Evolutionary conservation across 1,284 basidiomycete species (phyloP), one percentile per base, ranked within the genome.

Genomic region (Lentinus polychrous): DNA sequence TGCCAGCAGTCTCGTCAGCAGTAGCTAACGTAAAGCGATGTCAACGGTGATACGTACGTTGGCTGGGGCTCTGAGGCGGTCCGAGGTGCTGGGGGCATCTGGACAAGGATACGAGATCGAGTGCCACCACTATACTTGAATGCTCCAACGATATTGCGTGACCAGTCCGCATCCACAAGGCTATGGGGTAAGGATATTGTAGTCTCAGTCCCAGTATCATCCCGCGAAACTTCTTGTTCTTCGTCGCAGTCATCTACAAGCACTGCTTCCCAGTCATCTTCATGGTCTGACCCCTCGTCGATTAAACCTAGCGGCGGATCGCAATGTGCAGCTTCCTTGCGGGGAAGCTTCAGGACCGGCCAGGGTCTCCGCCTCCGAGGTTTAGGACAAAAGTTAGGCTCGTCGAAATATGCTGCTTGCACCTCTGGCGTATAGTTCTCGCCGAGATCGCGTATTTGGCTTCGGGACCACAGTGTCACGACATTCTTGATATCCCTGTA

Each of bases 371-470:
- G 48, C 7, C 51, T 49, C 22, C 52, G 44, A 4, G 54, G 46
- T 34, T 56, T 55, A 18, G 59, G 59, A n/a, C 14, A 44, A 27
- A 54, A 49, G 44, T 59, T 51, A 8, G 54, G 60, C 37, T 49
- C 37, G 18, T 53, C 55, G 49, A 55, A 60, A 20, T 17, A n/a
- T 17, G 17, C 41, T 38, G 51, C 49, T 41, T 47, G 39, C 32
- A 38, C 17, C 22, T 43, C 27, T 44, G 56, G 51, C 45, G 49
- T 52, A 53, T 58, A 60, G 51, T 54, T 52, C 51, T 66, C 65
- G 23, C 58, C 61, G 48, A 57, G 58, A 47, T 63, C 65, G 33
- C 60, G 52, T 47, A 69, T 52, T 63, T 66, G 66, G 56, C 63
- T 66, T 34, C 65, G 60, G 20, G 66, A 63, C 61, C 63, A 69